Conservation (phyloP, 1,284 basidiomycete genomes). For the Sporisorium graminicola region DNA sequence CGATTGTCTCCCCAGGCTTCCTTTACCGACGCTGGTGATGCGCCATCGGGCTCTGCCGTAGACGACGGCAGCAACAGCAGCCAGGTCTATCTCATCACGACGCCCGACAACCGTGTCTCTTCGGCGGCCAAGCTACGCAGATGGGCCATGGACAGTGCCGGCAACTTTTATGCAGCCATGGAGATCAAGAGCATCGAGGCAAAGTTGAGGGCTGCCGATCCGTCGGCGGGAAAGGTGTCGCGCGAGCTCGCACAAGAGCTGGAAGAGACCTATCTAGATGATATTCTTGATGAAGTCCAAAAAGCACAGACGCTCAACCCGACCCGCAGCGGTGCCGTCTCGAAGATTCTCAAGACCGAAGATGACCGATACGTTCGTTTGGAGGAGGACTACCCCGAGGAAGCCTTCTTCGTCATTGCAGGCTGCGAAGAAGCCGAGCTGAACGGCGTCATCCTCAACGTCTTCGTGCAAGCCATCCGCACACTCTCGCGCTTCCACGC, state of each 20-base stretch:
- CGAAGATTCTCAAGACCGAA: conserved; percentile 59
- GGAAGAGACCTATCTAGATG: conserved; percentile 62
- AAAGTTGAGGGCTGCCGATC: conserved; percentile 61
- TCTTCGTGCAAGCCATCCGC: conserved; percentile 61
- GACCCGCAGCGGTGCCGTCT: conserved; percentile 34
- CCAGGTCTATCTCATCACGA: conserved; percentile 65
- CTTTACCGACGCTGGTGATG: conserved; percentile 12
- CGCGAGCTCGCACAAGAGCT: conserved; percentile 44
- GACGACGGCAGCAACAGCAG: conserved; percentile 27
- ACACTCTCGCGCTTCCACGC: conserved; percentile 60
- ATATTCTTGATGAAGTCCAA: conserved; percentile 66
- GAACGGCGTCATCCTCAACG: conserved; percentile 56
- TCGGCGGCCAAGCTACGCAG: conserved; percentile 65
- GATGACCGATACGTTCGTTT: conserved; percentile 64
- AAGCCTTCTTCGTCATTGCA: conserved; percentile 68
- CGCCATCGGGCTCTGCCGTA: conserved; percentile 6
- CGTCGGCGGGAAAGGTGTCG: conserved; percentile 28
- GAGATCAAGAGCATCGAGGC: conserved; percentile 68
- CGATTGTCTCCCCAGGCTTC: conserved; percentile 30
- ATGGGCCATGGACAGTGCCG: conserved; percentile 67
- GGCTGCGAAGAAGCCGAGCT: conserved; percentile 66
- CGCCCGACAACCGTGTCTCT: conserved; percentile 68
- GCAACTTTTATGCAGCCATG: conserved; percentile 68
- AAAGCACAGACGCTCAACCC: conserved; percentile 66
- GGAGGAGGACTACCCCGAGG: conserved; percentile 68